Evolutionary conservation across 176 grass and related monocot genomes (phyloP), one percentile per base, ranked within the genome.

Genomic region (Rhipidocladum racemiflorum): DNA sequence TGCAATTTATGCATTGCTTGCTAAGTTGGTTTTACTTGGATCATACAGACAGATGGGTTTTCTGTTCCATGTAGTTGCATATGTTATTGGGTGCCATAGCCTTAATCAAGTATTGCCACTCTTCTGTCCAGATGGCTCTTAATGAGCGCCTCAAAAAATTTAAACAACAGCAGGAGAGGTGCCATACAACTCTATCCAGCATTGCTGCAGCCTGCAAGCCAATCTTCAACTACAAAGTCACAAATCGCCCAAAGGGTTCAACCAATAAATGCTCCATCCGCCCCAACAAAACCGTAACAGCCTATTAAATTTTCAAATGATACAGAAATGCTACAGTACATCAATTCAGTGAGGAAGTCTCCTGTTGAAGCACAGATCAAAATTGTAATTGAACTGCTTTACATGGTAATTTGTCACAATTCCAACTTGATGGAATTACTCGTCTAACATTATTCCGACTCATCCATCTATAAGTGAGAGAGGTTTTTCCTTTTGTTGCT

Each of bases 291-390:
- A 82, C 61, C 45, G 54, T 48, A n/a, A 21, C 54, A 83, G 5
- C 56, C 75, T 20, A 43, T 86, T 14, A 97, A 97, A 86, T 97
- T 97, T 30, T 94, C 94, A 55, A 88, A 91, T 79, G 89, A 97
- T 61, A 97, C 85, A 7, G 79, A 94, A 74, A 92, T 87, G 80
- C 70, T 97, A 30, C 91, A 94, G 25, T 82, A 82, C 55, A 94
- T 97, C 45, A 91, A 97, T 75, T 80, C 74, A 23, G 80, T 97
- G 38, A 80, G 89, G 53, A 97, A 94, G 66, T 97, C 91, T 81
- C 86, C 87, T 71, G 77, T 85, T 24, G 94, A 87, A 54, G 75
- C 84, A 65, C 89, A 92, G 85, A 87, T 92, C 64, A 97, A 97
- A 71, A 79, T 83, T 70, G 94, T 93, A 34, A 91, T 97, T 59